A percentile compares a stretch with the other conserved stretches of the same genome.
Evolutionary conservation across 805 yeast species (phyloP).

Genomic region (Candida ulmi): DNA sequence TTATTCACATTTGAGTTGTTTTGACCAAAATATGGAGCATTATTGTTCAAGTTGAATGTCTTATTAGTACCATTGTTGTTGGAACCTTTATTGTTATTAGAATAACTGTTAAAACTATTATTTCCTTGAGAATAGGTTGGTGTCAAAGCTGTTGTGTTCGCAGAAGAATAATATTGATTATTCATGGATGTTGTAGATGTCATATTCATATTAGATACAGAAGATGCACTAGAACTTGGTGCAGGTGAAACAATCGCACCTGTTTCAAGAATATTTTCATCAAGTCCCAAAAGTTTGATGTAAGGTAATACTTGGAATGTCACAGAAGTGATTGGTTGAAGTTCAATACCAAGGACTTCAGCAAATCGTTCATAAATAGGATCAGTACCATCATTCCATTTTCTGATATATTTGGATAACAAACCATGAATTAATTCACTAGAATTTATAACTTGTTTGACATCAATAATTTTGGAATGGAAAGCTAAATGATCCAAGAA

Average conservation of each 20-base stretch:
- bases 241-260: neutral
- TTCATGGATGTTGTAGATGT: neutral
- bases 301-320: neutral
- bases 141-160: neutral
- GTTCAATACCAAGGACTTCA: constrained; percentile 3
- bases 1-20: too few relatives aligned
- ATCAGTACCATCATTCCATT: constrained; percentile 31
- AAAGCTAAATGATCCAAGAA: constrained; percentile 27
- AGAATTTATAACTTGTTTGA: constrained; percentile 11
- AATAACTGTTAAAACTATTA: neutral
- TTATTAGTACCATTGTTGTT: too few relatives aligned
- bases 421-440: constrained; percentile 22
- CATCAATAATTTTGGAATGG: constrained; percentile 4
- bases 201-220: neutral
- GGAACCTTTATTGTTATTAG: neutral
- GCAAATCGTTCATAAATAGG: constrained; percentile 12
- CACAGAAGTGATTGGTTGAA: neutral
- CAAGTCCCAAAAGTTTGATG: constrained; percentile 1
- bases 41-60: too few relatives aligned
- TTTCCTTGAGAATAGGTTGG: neutral
- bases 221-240: neutral
- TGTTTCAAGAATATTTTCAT: too few relatives aligned
- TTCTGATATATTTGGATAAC: constrained; percentile 18
- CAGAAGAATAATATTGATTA: neutral
- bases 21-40: too few relatives aligned